Evolutionary conservation across 2,329 filamentous ascomycete species (phyloP), one percentile per base, ranked within the genome.

Genomic region (Nemania abortiva): DNA sequence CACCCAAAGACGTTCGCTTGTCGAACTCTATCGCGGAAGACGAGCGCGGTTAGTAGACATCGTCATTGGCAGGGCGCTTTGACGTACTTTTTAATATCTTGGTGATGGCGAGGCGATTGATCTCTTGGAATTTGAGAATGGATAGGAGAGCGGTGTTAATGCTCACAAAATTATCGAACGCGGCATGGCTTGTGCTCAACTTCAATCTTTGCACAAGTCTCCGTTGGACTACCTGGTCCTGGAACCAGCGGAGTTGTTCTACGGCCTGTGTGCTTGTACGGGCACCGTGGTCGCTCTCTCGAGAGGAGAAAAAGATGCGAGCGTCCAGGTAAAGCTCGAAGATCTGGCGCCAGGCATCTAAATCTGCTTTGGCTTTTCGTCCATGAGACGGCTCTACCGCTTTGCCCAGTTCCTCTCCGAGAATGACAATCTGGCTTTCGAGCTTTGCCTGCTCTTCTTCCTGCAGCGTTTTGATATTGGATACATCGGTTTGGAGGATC

Each of bases 21-120:
- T 96, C 92, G 77, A 97, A 97, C 81, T 95, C 89, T 94, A 71
- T 7, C 3, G 39, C 42, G 13, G 13, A 45, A 15, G 56, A 64
- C 72, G 37, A 73, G 62, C 69, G 49, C 63, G 13, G n/a, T 49
- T 61, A 71, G 64, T 27, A 20, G 29, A 15, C 27, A 56, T 11
- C 13, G 22, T 39, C 15, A 27, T 24, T 29, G 18, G 52, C 29
- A 9, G 29, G 29, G 31, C 20, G 45, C n/a, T 47, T 27, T 29
- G 9, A 79, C 87, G 70, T 78, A 92, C 91, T 97, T 79, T 97
- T 97, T 62, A 97, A 81, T 60, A 97, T 97, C 79, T 97, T 97
- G 39, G 84, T 84, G 75, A 96, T 89, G 0, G 94, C 94, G 34
- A 87, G 87, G 72, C 89, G 88, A 75, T 97, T 97, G 72, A 97